These are phyloP conservation scores for Zelopaecilomyces penicillatus DNA, from an alignment of 2,329 filamentous ascomycete species.

Conservation along the genomic window DNA sequence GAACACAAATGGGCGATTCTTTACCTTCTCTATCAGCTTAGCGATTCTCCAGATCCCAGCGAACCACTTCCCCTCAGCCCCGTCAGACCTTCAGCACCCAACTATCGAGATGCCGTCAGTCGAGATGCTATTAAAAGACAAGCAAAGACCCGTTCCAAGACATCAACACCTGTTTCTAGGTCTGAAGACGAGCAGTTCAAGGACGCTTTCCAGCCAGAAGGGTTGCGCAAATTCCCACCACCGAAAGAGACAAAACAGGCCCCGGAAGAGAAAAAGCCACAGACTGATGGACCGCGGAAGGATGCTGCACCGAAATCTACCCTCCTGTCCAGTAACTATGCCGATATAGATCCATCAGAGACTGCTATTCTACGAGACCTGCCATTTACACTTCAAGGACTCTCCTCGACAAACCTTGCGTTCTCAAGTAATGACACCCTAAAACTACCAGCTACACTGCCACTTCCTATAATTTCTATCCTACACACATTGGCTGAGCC, in stretches of 20 bases:
- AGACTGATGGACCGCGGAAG: constrained; percentile 22
- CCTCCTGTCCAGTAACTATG: constrained; percentile 47
- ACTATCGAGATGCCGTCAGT: constrained; percentile 29
- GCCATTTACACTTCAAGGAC: constrained; percentile 85
- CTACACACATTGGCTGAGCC: constrained; percentile 88
- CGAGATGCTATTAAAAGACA: constrained; percentile 29
- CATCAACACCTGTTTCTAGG: constrained; percentile 26
- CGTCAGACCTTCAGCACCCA: constrained; percentile 29
- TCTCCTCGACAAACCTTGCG: constrained; percentile 76
- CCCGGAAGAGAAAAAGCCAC: constrained; percentile 26
- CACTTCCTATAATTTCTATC: constrained; percentile 76
- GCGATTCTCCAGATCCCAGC: constrained; percentile 55
- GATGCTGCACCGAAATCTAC: constrained; percentile 51
- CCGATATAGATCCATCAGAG: constrained; percentile 54
- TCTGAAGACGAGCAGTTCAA: constrained; percentile 41
- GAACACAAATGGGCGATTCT: constrained; percentile 96
- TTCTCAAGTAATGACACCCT: constrained; percentile 64
- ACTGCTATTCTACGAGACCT: constrained; percentile 66
- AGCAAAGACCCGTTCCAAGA: constrained; percentile 28
- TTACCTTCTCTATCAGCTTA: constrained; percentile 78
- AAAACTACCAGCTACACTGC: constrained; percentile 69
- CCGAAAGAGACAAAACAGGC: constrained; percentile 29
- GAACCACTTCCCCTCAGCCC: constrained; percentile 41
- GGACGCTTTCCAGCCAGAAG: constrained; percentile 48
- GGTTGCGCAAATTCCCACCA: constrained; percentile 33